Evolutionary conservation across 2,329 filamentous ascomycete genomes (phyloP), one percentile per base, ranked within the genome.

Genomic region (Xylariales sp.): DNA sequence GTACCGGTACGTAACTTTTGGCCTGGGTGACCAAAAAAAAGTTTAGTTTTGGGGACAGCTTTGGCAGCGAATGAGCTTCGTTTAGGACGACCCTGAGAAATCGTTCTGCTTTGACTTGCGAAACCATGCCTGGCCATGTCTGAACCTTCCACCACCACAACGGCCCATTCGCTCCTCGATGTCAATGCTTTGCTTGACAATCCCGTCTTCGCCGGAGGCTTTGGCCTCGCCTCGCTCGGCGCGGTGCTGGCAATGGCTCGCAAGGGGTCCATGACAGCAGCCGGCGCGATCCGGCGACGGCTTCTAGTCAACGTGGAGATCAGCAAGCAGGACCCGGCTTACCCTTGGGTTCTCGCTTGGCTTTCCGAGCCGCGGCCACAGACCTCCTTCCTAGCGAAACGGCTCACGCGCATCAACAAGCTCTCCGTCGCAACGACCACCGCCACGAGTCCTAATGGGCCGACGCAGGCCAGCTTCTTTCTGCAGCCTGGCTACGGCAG

Each of bases 231-330:
- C 43, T 87, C 85, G 20, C 74, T 98, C 37, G 93, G 89, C 46
- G 88, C 89, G 23, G 84, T 78, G 28, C 76, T 89, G 21, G 84
- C 88, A 11, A 78, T 95, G 50, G 87, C 83, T 20, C 88, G 93
- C 46, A 84, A 84, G 55, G 87, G 86, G 23, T 61, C 85, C 42
- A 77, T 90, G 43, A 72, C 81, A 52, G 81, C 81, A 38, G 81
- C 83, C n/a, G 76, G 77, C 29, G 72, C 94, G 40, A 66, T 95
- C 41, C 85, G 88, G 34, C 82, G 85, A 37, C 87, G 91, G 33
- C 80, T 98, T 66, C 81, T 98, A 20, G 88, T 97, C 52, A 89
- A 96, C 54, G 81, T 98, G 53, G 93, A 98, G 63, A 95, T 98
- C 62, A 91, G 87, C 61, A 86, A 88, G 57, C 87, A 91, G 53